phyloP scores from a whole-genome alignment of 202 grass and related monocot species.

The Brachypodium distachyon region DNA sequence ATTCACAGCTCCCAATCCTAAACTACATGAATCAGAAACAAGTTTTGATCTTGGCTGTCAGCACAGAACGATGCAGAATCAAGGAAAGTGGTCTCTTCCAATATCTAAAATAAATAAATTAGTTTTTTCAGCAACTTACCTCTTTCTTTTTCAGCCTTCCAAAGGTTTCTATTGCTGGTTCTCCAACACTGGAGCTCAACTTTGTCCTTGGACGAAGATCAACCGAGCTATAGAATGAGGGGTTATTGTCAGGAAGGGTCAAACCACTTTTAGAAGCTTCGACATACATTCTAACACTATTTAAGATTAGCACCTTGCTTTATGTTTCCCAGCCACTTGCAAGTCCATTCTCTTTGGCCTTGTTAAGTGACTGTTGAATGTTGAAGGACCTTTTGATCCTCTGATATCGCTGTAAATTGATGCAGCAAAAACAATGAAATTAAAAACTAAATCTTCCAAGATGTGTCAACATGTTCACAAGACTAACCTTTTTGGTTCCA shows the following conservation, averaged over 20 bases:
- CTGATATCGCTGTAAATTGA: constrained; percentile 22
- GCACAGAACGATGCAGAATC: not conserved
- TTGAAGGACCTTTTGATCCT: constrained; percentile 18
- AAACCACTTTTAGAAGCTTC: not conserved
- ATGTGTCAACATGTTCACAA: not conserved
- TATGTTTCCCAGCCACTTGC: constrained; percentile 28
- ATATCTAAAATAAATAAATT: no score
- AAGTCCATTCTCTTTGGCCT: constrained; percentile 29
- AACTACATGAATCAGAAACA: not conserved
- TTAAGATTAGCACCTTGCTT: constrained; percentile 32
- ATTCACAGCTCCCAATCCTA: not conserved
- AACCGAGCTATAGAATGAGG: constrained; percentile 36
- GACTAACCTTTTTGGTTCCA: constrained; percentile 58
- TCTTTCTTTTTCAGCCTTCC: constrained; percentile 47
- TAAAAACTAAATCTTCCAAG: not conserved
- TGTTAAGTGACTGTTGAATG: constrained; percentile 10
- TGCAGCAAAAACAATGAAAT: not conserved
- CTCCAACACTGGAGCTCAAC: constrained; percentile 33
- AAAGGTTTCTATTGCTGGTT: constrained; percentile 13
- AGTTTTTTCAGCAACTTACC: constrained; percentile 26
- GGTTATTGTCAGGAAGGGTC: constrained; percentile 8
- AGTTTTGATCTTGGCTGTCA: no score
- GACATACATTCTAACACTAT: not conserved
- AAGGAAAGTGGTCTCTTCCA: not conserved
- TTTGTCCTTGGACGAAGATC: constrained; percentile 59